Conservation (phyloP, 139 green algal genomes). For the Micractinium sp. region DNA sequence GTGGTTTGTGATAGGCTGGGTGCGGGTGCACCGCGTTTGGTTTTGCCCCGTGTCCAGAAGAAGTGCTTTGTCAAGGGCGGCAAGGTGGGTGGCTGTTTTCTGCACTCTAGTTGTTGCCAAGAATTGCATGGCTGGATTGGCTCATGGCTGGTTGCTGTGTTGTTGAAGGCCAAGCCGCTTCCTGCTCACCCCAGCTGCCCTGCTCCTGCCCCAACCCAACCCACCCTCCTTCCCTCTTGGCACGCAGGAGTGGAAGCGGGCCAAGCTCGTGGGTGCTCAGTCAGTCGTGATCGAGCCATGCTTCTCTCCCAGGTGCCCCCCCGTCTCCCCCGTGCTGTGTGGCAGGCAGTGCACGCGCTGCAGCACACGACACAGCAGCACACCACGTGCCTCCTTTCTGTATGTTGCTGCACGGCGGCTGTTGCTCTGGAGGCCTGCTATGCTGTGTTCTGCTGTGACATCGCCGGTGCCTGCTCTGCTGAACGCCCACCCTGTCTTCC, state of each 20-base stretch:
- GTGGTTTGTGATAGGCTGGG: too few species aligned
- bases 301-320: background rate
- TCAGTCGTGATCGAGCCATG: conserved; percentile 4
- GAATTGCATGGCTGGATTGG: too few species aligned
- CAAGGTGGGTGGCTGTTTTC: background rate
- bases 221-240: background rate
- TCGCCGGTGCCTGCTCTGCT: too few species aligned
- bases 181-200: background rate
- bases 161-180: background rate
- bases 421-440: background rate
- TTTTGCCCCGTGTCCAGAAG: background rate
- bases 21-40: conserved; percentile 1
- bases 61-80: background rate
- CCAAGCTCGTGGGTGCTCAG: background rate
- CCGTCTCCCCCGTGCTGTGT: background rate
- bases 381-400: too few species aligned
- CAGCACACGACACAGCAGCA: background rate
- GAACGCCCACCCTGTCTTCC: too few species aligned
- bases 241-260: background rate
- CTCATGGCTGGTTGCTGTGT: background rate
- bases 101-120: too few species aligned
- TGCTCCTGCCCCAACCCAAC: background rate
- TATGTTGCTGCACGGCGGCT: too few species aligned
- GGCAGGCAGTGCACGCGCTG: background rate
- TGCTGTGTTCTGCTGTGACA: background rate